Evolutionary conservation across 1,284 basidiomycete genomes (phyloP).

Genomic region (Sporisorium exsertum): DNA sequence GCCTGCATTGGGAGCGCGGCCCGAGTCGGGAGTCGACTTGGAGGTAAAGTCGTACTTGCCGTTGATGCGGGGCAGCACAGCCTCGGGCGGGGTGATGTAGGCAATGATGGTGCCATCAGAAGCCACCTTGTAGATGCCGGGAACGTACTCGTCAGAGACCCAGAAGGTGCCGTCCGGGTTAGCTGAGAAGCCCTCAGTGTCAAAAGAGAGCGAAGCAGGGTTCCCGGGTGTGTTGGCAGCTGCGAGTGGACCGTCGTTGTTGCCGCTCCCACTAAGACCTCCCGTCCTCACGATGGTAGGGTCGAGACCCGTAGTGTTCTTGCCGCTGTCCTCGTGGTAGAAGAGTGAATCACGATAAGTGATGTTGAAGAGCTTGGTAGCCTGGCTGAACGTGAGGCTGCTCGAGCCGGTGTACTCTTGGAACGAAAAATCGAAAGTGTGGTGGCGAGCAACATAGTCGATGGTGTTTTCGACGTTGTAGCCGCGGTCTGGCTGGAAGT

Average conservation of each 20-base stretch:
- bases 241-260: constrained; percentile 57
- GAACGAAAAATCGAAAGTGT: constrained; percentile 75
- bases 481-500: constrained; percentile 74
- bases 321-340: constrained; percentile 72
- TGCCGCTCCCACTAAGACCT: constrained; percentile 24
- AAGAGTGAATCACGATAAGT: constrained; percentile 74
- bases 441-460: constrained; percentile 75
- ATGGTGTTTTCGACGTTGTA: constrained; percentile 72
- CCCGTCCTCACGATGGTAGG: constrained; percentile 72
- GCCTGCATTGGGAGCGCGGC: constrained; percentile 73
- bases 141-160: constrained; percentile 78
- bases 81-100: constrained; percentile 76
- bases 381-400: constrained; percentile 74
- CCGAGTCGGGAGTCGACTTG: constrained; percentile 71
- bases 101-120: constrained; percentile 73
- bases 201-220: constrained; percentile 71
- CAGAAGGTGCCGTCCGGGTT: constrained; percentile 73
- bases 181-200: constrained; percentile 76
- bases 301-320: constrained; percentile 77
- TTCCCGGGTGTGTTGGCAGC: constrained; percentile 70
- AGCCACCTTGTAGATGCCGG: constrained; percentile 76
- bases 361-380: constrained; percentile 74
- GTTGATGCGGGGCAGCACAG: constrained; percentile 72
- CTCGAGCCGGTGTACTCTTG: constrained; percentile 71
- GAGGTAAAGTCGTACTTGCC: constrained; percentile 76